A percentile compares a stretch with the other conserved stretches of the same genome.
phyloP scores from a whole-genome alignment of 1,284 basidiomycete species.

The Apiotrichum sp. region DNA sequence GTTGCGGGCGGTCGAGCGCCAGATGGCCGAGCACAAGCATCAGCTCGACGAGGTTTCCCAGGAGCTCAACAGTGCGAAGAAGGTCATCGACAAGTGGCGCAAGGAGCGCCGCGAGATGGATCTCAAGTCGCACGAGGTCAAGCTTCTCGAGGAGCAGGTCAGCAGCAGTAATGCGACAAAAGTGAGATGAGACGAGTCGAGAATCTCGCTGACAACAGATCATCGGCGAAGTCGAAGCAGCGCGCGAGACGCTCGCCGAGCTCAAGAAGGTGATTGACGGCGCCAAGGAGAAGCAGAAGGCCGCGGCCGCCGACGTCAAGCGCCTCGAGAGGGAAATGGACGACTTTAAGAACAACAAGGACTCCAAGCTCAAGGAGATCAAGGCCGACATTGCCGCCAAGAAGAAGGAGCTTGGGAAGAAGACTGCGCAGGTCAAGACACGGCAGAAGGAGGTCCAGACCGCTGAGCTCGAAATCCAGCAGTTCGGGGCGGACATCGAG shows the following conservation, averaged over 20 bases:
- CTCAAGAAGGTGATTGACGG: constrained; percentile 61
- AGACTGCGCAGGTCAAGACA: constrained; percentile 72
- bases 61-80: constrained; percentile 56
- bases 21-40: constrained; percentile 55
- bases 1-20: constrained; percentile 58
- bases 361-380: constrained; percentile 90
- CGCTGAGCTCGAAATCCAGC: constrained; percentile 77
- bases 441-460: constrained; percentile 86
- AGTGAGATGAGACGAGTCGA: constrained; percentile 50
- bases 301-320: constrained; percentile 69
- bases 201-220: constrained; percentile 53
- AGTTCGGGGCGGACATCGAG: constrained; percentile 73
- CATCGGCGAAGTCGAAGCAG: constrained; percentile 68
- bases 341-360: constrained; percentile 98
- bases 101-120: constrained; percentile 66
- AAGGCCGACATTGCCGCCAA: constrained; percentile 77
- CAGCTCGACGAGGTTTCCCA: constrained; percentile 57
- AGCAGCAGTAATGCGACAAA: constrained; percentile 81
- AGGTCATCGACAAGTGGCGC: constrained; percentile 64
- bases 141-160: constrained; percentile 76
- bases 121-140: constrained; percentile 81
- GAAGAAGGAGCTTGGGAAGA: constrained; percentile 74
- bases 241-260: constrained; percentile 62
- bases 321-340: constrained; percentile 93
- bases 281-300: constrained; percentile 70